Conservation (phyloP, 106 monocot genomes). For the Iris macrosiphon region DNA sequence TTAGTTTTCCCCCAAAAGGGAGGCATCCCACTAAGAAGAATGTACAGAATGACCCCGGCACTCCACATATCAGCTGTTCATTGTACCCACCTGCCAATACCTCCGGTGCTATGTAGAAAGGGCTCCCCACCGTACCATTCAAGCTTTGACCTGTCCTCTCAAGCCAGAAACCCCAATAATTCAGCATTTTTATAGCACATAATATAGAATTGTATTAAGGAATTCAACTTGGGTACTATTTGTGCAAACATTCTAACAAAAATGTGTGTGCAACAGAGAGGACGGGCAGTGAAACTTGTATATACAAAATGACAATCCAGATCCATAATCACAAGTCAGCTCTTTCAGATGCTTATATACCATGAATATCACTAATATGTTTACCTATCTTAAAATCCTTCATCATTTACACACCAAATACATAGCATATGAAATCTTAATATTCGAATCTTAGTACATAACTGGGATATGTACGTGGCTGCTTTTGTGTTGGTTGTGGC, state of each 20-base stretch:
- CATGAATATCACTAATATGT: neutral
- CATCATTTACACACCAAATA: too few species aligned
- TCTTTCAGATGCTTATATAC: neutral
- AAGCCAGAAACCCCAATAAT: neutral
- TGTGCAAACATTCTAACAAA: neutral
- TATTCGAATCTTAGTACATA: neutral
- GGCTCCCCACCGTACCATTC: conserved; percentile 81
- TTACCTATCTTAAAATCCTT: too few species aligned
- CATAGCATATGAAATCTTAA: too few species aligned
- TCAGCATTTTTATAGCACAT: neutral
- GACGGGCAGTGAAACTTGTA: neutral
- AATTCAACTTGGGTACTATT: neutral
- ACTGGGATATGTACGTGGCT: too few species aligned
- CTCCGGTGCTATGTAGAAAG: conserved; percentile 96
- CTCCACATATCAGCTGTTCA: conserved; percentile 94
- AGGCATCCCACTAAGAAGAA: conserved; percentile 86
- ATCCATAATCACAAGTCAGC: neutral
- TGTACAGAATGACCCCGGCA: conserved; percentile 86
- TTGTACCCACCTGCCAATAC: conserved; percentile 85
- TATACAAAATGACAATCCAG: neutral
- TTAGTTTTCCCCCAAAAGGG: conserved; percentile 99
- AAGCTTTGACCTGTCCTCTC: conserved; percentile 59
- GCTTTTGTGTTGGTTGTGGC: too few species aligned
- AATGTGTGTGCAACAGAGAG: neutral
- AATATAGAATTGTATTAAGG: neutral